Percentiles rank a stretch among this genome's conserved stretches.
phyloP scores from a whole-genome alignment of 1,284 basidiomycete species.

The Puccinia polysora region DNA sequence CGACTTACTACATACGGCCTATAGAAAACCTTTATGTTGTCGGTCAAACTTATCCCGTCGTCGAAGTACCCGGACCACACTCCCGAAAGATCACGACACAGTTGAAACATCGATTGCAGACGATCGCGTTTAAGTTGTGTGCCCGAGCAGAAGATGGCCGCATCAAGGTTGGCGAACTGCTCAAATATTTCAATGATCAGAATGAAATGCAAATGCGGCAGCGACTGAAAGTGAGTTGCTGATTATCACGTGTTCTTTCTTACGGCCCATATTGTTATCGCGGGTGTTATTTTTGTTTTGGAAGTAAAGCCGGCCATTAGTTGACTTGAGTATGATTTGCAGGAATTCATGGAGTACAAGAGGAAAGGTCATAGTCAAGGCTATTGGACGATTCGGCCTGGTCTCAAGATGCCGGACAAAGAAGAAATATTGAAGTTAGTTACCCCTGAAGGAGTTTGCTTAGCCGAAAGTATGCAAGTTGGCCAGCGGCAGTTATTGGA shows the following conservation, averaged over 20 bases:
- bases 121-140: conserved; percentile 89
- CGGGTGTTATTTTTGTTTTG: conserved; percentile 2
- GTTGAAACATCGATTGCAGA: conserved; percentile 86
- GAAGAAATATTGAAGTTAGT: conserved; percentile 88
- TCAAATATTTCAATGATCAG: conserved; percentile 98
- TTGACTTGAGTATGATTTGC: conserved; percentile 16
- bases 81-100: conserved; percentile 96
- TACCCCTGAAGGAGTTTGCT: conserved; percentile 83
- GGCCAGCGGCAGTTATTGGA: conserved; percentile 93
- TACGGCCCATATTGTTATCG: no score
- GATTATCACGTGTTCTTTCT: conserved; percentile 42
- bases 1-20: conserved; percentile 84
- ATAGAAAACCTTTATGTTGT: conserved; percentile 91
- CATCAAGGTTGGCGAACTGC: conserved; percentile 83
- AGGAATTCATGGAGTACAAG: conserved; percentile 97
- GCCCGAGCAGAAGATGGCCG: conserved; percentile 80
- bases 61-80: conserved; percentile 92
- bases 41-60: conserved; percentile 90
- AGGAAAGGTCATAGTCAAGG: conserved; percentile 89
- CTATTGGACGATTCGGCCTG: conserved; percentile 83
- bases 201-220: conserved; percentile 98
- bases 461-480: conserved; percentile 96
- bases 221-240: conserved; percentile 67
- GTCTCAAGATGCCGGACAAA: conserved; percentile 57
- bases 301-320: background rate